phyloP scores from a whole-genome alignment of 1,139 yeast genomes.

The Taphrina populina region DNA sequence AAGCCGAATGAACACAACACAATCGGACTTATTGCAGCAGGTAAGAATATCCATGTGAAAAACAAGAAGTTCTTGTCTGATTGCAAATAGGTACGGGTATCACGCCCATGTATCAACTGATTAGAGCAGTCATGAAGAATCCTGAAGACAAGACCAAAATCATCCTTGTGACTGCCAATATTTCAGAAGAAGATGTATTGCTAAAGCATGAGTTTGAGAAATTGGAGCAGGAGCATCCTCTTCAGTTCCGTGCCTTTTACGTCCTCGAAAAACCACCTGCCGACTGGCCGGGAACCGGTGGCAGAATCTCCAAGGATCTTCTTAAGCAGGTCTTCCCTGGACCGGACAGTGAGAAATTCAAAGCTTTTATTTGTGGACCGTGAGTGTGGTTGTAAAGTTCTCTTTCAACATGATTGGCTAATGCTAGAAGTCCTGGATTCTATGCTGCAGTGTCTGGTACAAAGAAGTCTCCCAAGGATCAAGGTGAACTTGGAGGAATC shows the following conservation, averaged over 20 bases:
- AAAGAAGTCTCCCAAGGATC: constrained; percentile 83
- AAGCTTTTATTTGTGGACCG: constrained; percentile 88
- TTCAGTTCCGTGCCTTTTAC: constrained; percentile 72
- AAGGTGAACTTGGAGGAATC: constrained; percentile 89
- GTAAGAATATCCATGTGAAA: constrained; percentile 44
- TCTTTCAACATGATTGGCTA: background rate
- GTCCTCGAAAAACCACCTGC: constrained; percentile 68
- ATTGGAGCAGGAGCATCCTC: constrained; percentile 64
- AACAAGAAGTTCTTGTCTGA: background rate
- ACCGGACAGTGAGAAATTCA: constrained; percentile 59
- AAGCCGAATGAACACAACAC: constrained; percentile 76
- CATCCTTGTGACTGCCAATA: constrained; percentile 74
- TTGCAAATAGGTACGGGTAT: constrained; percentile 59
- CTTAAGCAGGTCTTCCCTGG: constrained; percentile 56
- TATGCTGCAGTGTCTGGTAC: constrained; percentile 74
- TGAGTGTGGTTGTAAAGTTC: background rate
- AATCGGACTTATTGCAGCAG: constrained; percentile 88
- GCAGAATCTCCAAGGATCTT: constrained; percentile 72
- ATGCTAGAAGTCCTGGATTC: constrained; percentile 52
- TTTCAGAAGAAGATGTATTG: constrained; percentile 72
- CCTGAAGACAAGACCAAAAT: constrained; percentile 84
- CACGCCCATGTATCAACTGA: constrained; percentile 82
- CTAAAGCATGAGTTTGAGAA: constrained; percentile 72
- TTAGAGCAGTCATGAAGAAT: constrained; percentile 66
- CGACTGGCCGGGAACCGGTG: constrained; percentile 57